Conservation (phyloP, 768 basidiomycete species). For the Saitozyma podzolica region DNA sequence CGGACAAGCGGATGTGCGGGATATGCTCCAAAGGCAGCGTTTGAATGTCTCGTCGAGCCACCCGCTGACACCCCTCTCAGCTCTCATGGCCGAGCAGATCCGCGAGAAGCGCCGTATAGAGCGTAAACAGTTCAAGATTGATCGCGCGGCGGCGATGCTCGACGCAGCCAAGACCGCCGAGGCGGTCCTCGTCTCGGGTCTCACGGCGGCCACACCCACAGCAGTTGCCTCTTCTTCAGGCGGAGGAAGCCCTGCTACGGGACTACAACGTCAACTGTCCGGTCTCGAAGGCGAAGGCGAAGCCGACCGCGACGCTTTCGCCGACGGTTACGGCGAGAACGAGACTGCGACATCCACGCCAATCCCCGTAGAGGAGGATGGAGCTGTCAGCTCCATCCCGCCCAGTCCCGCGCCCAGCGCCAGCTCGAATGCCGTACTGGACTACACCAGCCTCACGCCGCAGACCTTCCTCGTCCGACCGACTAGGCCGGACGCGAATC, state of each 20-base stretch:
- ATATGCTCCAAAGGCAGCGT: background rate
- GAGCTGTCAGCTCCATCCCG: background rate
- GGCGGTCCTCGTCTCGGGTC: slow-evolving; percentile 40
- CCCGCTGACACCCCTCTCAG: slow-evolving; percentile 52
- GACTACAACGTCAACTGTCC: background rate
- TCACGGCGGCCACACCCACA: no score
- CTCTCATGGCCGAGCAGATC: slow-evolving; percentile 84
- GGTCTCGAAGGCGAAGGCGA: slow-evolving; percentile 2
- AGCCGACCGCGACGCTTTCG: background rate
- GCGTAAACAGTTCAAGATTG: slow-evolving; percentile 87
- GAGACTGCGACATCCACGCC: background rate
- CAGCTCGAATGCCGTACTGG: slow-evolving; percentile 10
- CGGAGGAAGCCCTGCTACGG: background rate
- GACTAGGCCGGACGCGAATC: slow-evolving; percentile 44
- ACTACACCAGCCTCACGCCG: slow-evolving; percentile 39
- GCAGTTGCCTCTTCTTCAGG: slow-evolving; percentile 2
- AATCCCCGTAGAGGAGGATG: background rate
- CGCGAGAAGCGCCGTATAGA: slow-evolving; percentile 83
- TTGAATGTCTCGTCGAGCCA: background rate
- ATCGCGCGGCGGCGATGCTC: slow-evolving; percentile 74
- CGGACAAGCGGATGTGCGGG: no score
- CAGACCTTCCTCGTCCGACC: slow-evolving; percentile 51
- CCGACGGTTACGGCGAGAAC: background rate
- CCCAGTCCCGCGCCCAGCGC: no score
- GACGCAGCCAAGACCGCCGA: slow-evolving; percentile 61